Conservation (phyloP, 140 eudicot species). For the Senecio squalidus region DNA sequence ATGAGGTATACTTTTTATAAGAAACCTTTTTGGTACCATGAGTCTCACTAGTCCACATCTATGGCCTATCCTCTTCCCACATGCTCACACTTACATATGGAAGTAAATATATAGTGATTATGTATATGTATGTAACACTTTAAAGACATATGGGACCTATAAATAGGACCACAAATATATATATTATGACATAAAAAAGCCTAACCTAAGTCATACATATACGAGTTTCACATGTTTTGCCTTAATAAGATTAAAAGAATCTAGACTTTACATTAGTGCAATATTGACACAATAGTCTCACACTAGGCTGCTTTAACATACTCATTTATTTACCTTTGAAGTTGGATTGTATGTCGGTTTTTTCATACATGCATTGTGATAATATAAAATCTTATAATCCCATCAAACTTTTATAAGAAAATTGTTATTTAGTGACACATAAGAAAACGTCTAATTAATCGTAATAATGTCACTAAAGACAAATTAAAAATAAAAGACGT, state of each 20-base stretch:
- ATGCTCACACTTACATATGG: constrained; percentile 14
- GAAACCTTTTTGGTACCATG: constrained; percentile 7
- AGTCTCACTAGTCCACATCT: constrained; percentile 18
- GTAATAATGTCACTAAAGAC: too few species aligned
- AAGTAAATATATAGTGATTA: not conserved
- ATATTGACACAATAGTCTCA: too few species aligned
- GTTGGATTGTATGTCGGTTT: too few species aligned
- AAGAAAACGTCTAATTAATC: too few species aligned
- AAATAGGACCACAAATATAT: constrained; percentile 1
- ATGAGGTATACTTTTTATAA: constrained; percentile 1
- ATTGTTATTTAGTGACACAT: too few species aligned
- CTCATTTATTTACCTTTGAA: too few species aligned
- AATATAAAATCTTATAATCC: too few species aligned
- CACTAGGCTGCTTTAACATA: too few species aligned
- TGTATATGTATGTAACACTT: not conserved
- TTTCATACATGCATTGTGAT: too few species aligned
- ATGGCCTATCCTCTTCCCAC: constrained; percentile 14
- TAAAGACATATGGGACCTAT: not conserved
- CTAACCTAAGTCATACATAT: not conserved
- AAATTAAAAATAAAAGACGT: too few species aligned
- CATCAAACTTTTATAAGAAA: too few species aligned
- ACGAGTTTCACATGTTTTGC: not conserved
- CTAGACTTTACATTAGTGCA: not conserved
- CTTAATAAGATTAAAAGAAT: not conserved
- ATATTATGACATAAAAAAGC: not conserved